Conservation (phyloP, 2,329 filamentous ascomycete genomes). For the Fusarium penzigii region DNA sequence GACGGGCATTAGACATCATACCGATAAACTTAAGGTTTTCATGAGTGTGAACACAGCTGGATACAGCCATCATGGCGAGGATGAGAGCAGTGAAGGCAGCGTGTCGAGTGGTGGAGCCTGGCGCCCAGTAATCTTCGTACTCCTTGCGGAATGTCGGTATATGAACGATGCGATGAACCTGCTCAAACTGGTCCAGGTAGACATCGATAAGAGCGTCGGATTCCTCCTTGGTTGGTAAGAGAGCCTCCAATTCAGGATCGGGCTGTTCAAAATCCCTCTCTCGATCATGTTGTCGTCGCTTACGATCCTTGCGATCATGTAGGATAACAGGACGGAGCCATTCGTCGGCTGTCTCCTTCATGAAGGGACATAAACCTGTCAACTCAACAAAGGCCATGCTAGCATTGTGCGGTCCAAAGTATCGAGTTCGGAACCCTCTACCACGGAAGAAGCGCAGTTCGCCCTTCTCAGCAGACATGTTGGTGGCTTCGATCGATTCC, state of each 20-base stretch:
- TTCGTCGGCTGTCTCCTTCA: slow-evolving; percentile 63
- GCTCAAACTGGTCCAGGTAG: slow-evolving; percentile 57
- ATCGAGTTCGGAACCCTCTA: slow-evolving; percentile 61
- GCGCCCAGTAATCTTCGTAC: slow-evolving; percentile 57
- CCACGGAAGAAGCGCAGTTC: slow-evolving; percentile 60
- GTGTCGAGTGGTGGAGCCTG: slow-evolving; percentile 42
- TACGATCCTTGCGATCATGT: slow-evolving; percentile 56
- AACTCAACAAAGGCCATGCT: slow-evolving; percentile 62
- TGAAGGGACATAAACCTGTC: slow-evolving; percentile 59
- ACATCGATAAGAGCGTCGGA: slow-evolving; percentile 50
- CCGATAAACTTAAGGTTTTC: slow-evolving; percentile 56
- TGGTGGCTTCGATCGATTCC: slow-evolving; percentile 42
- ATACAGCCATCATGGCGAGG: slow-evolving; percentile 61
- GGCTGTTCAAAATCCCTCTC: slow-evolving; percentile 50
- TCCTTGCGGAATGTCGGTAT: slow-evolving; percentile 59
- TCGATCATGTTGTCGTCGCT: slow-evolving; percentile 53
- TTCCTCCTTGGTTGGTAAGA: slow-evolving; percentile 50
- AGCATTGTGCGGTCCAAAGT: slow-evolving; percentile 61
- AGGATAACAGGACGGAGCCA: slow-evolving; percentile 61
- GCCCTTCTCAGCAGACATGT: slow-evolving; percentile 46
- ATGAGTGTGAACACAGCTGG: slow-evolving; percentile 57
- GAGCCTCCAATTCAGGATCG: slow-evolving; percentile 51
- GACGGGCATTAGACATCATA: slow-evolving; percentile 58
- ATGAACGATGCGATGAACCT: slow-evolving; percentile 59
- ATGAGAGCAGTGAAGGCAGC: slow-evolving; percentile 59